Evolutionary conservation across 129 eudicot genomes (phyloP).

Genomic region (Solidago caesia): DNA sequence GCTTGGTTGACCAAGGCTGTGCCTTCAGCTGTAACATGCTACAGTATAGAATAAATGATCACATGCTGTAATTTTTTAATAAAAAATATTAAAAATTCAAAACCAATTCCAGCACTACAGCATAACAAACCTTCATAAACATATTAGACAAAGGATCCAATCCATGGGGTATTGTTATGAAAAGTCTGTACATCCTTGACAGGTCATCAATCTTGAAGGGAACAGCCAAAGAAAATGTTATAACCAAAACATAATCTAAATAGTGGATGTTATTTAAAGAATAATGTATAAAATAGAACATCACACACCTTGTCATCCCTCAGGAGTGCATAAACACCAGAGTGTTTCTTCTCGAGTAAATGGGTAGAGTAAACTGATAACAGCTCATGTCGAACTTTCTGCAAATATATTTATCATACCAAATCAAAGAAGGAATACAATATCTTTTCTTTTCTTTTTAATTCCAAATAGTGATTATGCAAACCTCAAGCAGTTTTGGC

Average conservation of each 20-base stretch:
- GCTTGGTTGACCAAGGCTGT: constrained; percentile 90
- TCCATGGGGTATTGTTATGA: constrained; percentile 69
- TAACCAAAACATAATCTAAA: too few species aligned
- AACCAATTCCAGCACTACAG: constrained; percentile 20
- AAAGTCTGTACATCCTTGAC: constrained; percentile 88
- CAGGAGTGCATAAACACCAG: constrained; percentile 90
- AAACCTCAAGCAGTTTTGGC: constrained; percentile 79
- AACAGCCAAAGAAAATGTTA: too few species aligned
- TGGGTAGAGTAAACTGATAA: constrained; percentile 77
- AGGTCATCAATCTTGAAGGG: constrained; percentile 69
- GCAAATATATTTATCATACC: constrained; percentile 1
- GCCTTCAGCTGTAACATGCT: constrained; percentile 97
- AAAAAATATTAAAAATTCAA: background rate
- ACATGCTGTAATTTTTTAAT: constrained; percentile 15
- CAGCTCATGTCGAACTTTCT: constrained; percentile 91
- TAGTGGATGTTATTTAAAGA: too few species aligned
- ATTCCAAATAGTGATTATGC: background rate
- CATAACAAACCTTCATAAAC: constrained; percentile 79
- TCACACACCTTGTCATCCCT: constrained; percentile 85
- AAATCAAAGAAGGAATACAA: background rate
- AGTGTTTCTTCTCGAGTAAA: constrained; percentile 86
- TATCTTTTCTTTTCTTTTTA: too few species aligned
- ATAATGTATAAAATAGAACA: too few species aligned
- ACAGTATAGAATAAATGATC: constrained; percentile 29
- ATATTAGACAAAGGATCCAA: constrained; percentile 84